Percentiles rank a stretch among this genome's conserved stretches.
phyloP scores from a whole-genome alignment of 1,139 yeast genomes.

The Hansenula lynferdii region DNA sequence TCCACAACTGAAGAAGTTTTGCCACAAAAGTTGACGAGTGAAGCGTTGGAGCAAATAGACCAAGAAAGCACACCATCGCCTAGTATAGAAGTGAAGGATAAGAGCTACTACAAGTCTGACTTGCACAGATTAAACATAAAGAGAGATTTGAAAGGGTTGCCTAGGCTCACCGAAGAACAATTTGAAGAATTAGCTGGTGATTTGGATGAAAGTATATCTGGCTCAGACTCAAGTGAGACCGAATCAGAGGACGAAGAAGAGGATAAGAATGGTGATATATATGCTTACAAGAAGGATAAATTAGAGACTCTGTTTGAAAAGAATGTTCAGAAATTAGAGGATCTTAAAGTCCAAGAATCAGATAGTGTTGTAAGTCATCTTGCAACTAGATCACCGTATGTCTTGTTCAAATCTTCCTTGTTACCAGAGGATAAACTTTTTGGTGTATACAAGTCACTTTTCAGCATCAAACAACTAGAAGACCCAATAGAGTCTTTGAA shows the following conservation, averaged over 20 bases:
- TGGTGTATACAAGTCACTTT: slow-evolving; percentile 68
- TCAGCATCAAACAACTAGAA: slow-evolving; percentile 34
- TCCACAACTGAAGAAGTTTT: slow-evolving; percentile 31
- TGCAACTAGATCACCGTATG: slow-evolving; percentile 60
- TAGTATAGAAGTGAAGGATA: slow-evolving; percentile 22
- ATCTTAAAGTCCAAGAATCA: slow-evolving; percentile 23
- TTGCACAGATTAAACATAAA: slow-evolving; percentile 58
- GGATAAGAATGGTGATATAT: no score
- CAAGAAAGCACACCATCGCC: background rate
- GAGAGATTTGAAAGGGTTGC: slow-evolving; percentile 42
- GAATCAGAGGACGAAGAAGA: slow-evolving; percentile 22
- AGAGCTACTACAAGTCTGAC: slow-evolving; percentile 57
- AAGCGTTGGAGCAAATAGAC: slow-evolving; percentile 3
- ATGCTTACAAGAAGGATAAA: slow-evolving; percentile 19
- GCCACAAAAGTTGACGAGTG: slow-evolving; percentile 4
- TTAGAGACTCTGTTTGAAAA: slow-evolving; percentile 35
- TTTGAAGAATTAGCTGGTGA: slow-evolving; percentile 53
- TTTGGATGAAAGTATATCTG: slow-evolving; percentile 57
- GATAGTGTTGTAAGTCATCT: slow-evolving; percentile 43
- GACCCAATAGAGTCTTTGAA: slow-evolving; percentile 41
- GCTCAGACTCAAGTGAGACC: slow-evolving; percentile 35
- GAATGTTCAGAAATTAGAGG: slow-evolving; percentile 21
- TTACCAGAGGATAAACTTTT: slow-evolving; percentile 46
- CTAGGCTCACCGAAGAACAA: slow-evolving; percentile 49
- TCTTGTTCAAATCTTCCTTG: slow-evolving; percentile 46